A percentile compares a stretch with the other conserved stretches of the same genome.
phyloP scores from a whole-genome alignment of 345 rosid species.

The Excoecaria cochinchinensis region DNA sequence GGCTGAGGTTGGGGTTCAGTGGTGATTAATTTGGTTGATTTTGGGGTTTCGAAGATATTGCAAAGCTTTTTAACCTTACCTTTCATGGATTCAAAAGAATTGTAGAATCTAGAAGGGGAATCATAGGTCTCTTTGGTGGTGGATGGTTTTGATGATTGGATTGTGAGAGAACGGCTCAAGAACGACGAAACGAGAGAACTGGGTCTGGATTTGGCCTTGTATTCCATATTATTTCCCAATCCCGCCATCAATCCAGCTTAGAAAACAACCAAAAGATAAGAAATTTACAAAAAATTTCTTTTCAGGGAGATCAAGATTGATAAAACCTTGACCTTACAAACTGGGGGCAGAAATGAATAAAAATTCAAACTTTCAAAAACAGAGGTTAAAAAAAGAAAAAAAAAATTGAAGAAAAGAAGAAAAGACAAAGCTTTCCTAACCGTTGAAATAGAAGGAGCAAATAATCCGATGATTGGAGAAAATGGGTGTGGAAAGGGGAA shows the following conservation, averaged over 20 bases:
- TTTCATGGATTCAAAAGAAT: slow-evolving; percentile 54
- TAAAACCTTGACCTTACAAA: slow-evolving; percentile 6
- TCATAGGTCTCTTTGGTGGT: slow-evolving; percentile 30
- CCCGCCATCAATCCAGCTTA: slow-evolving; percentile 48
- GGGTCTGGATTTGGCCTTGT: slow-evolving; percentile 33
- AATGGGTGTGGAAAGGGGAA: background rate
- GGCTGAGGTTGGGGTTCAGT: slow-evolving; percentile 11
- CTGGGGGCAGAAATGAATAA: background rate
- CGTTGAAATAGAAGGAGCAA: background rate
- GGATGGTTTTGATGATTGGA: slow-evolving; percentile 32
- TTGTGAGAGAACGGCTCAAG: slow-evolving; percentile 58
- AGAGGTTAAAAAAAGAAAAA: background rate
- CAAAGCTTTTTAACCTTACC: slow-evolving; percentile 75
- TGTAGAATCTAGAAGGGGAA: slow-evolving; percentile 50
- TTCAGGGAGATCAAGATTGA: slow-evolving; percentile 3
- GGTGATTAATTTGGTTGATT: slow-evolving; percentile 15
- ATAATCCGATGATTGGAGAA: background rate
- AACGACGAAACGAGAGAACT: slow-evolving; percentile 18
- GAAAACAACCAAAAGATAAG: background rate
- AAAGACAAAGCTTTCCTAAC: background rate
- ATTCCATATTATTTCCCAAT: slow-evolving; percentile 36
- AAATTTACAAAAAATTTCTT: background rate
- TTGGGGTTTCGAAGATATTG: slow-evolving; percentile 51
- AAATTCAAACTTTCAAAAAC: slow-evolving; percentile 1
- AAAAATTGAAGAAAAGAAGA: background rate